These are phyloP conservation scores for Articulospora tetracladia DNA, from an alignment of 495 filamentous ascomycete species.

Conservation along the genomic window DNA sequence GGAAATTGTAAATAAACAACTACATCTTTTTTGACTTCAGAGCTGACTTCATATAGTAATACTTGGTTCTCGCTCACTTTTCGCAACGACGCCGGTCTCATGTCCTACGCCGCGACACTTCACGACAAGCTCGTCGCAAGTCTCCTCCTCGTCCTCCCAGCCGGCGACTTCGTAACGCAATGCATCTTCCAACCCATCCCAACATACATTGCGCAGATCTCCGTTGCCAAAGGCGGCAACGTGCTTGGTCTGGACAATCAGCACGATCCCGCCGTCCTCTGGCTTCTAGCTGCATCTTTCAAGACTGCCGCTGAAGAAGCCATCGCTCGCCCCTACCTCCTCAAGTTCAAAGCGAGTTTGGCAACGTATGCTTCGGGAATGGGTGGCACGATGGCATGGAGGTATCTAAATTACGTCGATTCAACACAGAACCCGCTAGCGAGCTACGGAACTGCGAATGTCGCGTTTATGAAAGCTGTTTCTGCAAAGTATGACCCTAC, in stretches of 20 bases:
- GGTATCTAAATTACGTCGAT: slow-evolving; percentile 38
- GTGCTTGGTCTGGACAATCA: slow-evolving; percentile 11
- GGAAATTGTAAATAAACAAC: background rate
- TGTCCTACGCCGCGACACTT: slow-evolving; percentile 13
- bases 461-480: slow-evolving; percentile 27
- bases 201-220: slow-evolving; percentile 4
- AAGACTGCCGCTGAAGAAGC: slow-evolving; percentile 32
- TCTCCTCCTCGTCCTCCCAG: background rate
- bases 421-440: slow-evolving; percentile 35
- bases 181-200: slow-evolving; percentile 11
- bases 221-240: slow-evolving; percentile 6
- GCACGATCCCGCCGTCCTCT: slow-evolving; percentile 40
- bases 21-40: background rate
- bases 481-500: slow-evolving; percentile 40
- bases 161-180: slow-evolving; percentile 6
- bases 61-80: background rate
- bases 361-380: slow-evolving; percentile 16
- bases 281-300: slow-evolving; percentile 30
- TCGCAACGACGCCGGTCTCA: background rate
- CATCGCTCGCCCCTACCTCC: slow-evolving; percentile 11
- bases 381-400: slow-evolving; percentile 21
- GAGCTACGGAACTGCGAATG: slow-evolving; percentile 36
- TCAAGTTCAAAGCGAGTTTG: slow-evolving; percentile 30
- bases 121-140: slow-evolving; percentile 6
- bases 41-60: background rate